Conservation (phyloP, 139 green algal genomes). For the Chlorella sorokiniana region DNA sequence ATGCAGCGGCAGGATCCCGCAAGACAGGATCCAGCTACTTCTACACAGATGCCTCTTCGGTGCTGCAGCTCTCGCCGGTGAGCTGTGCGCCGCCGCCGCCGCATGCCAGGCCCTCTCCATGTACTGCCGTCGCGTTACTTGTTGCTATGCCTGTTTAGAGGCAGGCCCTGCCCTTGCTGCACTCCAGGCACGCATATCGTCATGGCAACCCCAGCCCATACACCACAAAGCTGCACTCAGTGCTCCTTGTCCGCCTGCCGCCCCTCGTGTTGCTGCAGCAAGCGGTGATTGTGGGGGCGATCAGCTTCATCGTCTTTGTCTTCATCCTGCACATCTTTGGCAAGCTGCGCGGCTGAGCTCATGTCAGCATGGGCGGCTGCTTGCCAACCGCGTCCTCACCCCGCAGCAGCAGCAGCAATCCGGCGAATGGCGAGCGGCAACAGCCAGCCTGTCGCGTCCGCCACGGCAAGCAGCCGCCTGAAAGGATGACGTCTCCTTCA, state of each 20-base stretch:
- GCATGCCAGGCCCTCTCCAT: not conserved
- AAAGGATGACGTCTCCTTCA: too few species aligned
- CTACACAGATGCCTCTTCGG: slow-evolving; percentile 40
- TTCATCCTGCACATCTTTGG: slow-evolving; percentile 53
- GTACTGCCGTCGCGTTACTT: not conserved
- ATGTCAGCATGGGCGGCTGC: too few species aligned
- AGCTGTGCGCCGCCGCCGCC: not conserved
- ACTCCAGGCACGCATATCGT: too few species aligned
- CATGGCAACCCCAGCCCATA: too few species aligned
- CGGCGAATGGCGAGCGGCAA: too few species aligned
- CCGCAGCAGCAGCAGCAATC: too few species aligned
- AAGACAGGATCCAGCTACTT: slow-evolving; percentile 36
- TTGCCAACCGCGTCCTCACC: too few species aligned
- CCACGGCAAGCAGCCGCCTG: too few species aligned
- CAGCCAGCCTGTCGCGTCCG: too few species aligned
- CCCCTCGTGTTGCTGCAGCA: slow-evolving; percentile 19
- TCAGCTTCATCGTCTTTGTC: slow-evolving; percentile 50
- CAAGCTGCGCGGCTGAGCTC: slow-evolving; percentile 49
- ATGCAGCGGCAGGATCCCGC: slow-evolving; percentile 10
- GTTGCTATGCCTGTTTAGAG: too few species aligned
- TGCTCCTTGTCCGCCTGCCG: not conserved
- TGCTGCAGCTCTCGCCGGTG: slow-evolving; percentile 48
- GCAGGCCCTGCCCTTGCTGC: too few species aligned
- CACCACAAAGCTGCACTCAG: too few species aligned
- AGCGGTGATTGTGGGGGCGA: slow-evolving; percentile 33